A percentile compares a stretch with the other conserved stretches of the same genome.
phyloP scores from a whole-genome alignment of 2,329 filamentous ascomycete genomes.

The Verticillium nubilum region DNA sequence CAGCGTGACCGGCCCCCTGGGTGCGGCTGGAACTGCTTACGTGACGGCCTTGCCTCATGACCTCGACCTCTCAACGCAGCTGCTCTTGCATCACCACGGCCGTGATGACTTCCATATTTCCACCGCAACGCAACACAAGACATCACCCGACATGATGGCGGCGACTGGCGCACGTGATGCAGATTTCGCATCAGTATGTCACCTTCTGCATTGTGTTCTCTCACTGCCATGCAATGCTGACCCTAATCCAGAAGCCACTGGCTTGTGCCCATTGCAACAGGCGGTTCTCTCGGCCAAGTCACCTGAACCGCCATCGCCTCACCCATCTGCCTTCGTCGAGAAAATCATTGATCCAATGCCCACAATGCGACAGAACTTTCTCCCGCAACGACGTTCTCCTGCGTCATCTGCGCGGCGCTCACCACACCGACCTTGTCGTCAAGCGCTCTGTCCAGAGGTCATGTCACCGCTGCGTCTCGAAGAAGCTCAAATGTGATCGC shows the following conservation, averaged over 20 bases:
- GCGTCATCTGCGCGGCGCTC: conserved; percentile 19
- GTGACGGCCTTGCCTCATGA: too few relatives aligned
- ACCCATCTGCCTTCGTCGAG: conserved; percentile 18
- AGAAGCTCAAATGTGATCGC: conserved; percentile 20
- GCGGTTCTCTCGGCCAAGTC: conserved; percentile 18
- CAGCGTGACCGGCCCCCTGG: too few relatives aligned
- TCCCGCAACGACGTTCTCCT: conserved; percentile 20
- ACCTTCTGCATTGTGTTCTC: background rate
- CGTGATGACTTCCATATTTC: too few relatives aligned
- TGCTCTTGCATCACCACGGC: too few relatives aligned
- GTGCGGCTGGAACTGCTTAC: too few relatives aligned
- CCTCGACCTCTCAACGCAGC: too few relatives aligned
- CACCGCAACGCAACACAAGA: too few relatives aligned
- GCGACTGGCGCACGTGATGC: too few relatives aligned
- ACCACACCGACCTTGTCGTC: conserved; percentile 12
- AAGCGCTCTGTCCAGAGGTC: conserved; percentile 16
- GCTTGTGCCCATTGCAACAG: conserved; percentile 16
- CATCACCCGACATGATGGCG: too few relatives aligned
- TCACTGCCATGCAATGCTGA: background rate
- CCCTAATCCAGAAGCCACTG: background rate
- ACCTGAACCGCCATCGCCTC: conserved; percentile 20
- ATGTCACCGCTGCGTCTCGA: conserved; percentile 20
- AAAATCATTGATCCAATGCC: conserved; percentile 14
- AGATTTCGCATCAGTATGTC: too few relatives aligned
- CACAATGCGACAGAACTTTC: conserved; percentile 16